Evolutionary conservation across 805 yeast species (phyloP), one percentile per base, ranked within the genome.

Genomic region (Suhomyces pyralidae): DNA sequence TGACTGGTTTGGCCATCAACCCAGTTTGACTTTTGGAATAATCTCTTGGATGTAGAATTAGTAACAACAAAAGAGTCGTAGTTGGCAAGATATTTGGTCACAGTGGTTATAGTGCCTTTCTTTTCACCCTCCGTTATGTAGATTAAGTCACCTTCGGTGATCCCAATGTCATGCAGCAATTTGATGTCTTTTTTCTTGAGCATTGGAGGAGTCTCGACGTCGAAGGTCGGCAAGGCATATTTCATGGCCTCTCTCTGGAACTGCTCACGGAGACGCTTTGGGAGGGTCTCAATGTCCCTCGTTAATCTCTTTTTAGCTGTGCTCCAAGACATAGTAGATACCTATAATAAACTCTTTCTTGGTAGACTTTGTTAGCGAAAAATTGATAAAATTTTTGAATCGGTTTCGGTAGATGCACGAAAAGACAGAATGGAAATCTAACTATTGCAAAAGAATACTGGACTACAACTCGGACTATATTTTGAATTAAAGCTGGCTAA

Each of bases 11-110:
- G 94, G 34, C 86, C 85, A 44, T 81, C 84, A 40, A 80, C 76
- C 96, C 96, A 89, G 60, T 80, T 78, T 48, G 77, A 75, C 60
- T 83, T 84, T 25, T 97, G 96, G 46, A 90, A 78, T 36, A 88
- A 83, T 49, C 82, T 77, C 47, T 79, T 79, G 12, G 83, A 79
- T 40, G 85, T 86, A 22, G 91, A 86, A 62, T 86, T 83, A 51
- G 88, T 88, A 49, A 92, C 73, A 50, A 81, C 75, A 45, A 82
- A 80, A 4, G 86, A 80, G 65, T 90, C 88, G 20, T 84, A 78
- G 44, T 79, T 77, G n/a, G 74, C 70, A 48, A 80, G 81, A 55
- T 83, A 82, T 53, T 82, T 81, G 54, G 80, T 77, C 9, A 93
- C 81, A 51, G 81, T 81, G 7, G 93, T 84, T 12, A 91, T 78